Evolutionary conservation across 768 basidiomycete species (phyloP).

Genomic region (Mycena rosella): DNA sequence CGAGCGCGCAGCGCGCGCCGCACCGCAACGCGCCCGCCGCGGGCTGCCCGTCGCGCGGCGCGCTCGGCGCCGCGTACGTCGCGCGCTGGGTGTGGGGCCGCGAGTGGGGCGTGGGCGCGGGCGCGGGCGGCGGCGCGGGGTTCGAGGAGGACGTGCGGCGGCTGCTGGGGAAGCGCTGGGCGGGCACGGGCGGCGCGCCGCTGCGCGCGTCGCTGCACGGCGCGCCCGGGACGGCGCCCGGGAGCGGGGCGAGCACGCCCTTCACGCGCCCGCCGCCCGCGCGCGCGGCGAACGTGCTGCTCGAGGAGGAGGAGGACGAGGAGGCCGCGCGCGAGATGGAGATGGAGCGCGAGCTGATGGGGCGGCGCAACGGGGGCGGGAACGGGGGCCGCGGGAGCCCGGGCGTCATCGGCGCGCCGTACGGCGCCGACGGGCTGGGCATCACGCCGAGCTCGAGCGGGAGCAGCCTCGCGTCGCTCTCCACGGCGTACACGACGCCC

Average conservation of each 20-base stretch:
- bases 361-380: constrained; percentile 39
- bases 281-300: constrained; percentile 64
- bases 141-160: constrained; percentile 87
- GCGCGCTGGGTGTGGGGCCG: constrained; percentile 91
- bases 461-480: constrained; percentile 46
- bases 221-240: constrained; percentile 42
- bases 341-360: constrained; percentile 24
- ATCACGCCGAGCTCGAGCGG: constrained; percentile 60
- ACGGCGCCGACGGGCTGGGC: constrained; percentile 54
- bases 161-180: constrained; percentile 81
- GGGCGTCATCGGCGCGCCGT: constrained; percentile 44
- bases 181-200: constrained; percentile 68
- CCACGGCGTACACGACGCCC: constrained; percentile 73
- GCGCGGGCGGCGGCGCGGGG: constrained; percentile 46
- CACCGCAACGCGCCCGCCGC: constrained; percentile 81
- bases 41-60: constrained; percentile 77
- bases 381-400: constrained; percentile 39
- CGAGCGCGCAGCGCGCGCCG: constrained; percentile 77
- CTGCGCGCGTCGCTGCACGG: constrained; percentile 73
- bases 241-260: constrained; percentile 77
- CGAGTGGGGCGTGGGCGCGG: constrained; percentile 58
- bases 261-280: constrained; percentile 67
- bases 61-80: constrained; percentile 81
- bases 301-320: constrained; percentile 86
- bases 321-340: constrained; percentile 51